phyloP scores from a whole-genome alignment of 768 basidiomycete genomes.

The Fomitopsis pulvina region DNA sequence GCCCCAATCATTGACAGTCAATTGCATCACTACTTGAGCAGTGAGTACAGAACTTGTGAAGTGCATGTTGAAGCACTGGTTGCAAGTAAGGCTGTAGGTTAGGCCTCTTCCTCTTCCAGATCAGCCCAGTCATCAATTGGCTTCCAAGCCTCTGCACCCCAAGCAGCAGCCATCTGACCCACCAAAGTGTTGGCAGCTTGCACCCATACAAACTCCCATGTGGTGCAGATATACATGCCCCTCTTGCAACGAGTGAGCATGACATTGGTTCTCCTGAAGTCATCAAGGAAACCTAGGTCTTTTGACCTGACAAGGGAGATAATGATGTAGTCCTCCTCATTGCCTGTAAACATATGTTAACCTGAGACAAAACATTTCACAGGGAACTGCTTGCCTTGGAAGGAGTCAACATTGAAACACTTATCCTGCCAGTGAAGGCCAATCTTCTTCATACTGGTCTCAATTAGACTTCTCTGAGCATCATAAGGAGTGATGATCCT shows the following conservation, averaged over 20 bases:
- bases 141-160: slow-evolving; percentile 29
- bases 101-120: neutral
- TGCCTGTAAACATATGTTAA: slow-evolving; percentile 49
- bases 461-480: slow-evolving; percentile 56
- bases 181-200: slow-evolving; percentile 42
- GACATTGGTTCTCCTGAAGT: slow-evolving; percentile 71
- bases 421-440: slow-evolving; percentile 58
- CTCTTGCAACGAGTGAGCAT: slow-evolving; percentile 79
- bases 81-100: neutral
- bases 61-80: neutral
- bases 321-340: slow-evolving; percentile 75
- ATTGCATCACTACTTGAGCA: neutral
- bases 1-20: neutral
- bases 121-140: slow-evolving; percentile 9
- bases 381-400: slow-evolving; percentile 51
- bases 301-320: slow-evolving; percentile 63
- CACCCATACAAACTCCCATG: slow-evolving; percentile 48
- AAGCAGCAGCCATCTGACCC: slow-evolving; percentile 30
- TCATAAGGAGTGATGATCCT: slow-evolving; percentile 81
- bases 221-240: slow-evolving; percentile 73
- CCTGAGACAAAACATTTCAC: slow-evolving; percentile 7
- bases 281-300: slow-evolving; percentile 61
- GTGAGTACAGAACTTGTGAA: neutral
- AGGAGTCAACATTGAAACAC: slow-evolving; percentile 73
- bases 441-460: slow-evolving; percentile 42